These are phyloP conservation scores for Candolleomyces eurysporus DNA, from an alignment of 768 basidiomycete species.

Conservation along the genomic window DNA sequence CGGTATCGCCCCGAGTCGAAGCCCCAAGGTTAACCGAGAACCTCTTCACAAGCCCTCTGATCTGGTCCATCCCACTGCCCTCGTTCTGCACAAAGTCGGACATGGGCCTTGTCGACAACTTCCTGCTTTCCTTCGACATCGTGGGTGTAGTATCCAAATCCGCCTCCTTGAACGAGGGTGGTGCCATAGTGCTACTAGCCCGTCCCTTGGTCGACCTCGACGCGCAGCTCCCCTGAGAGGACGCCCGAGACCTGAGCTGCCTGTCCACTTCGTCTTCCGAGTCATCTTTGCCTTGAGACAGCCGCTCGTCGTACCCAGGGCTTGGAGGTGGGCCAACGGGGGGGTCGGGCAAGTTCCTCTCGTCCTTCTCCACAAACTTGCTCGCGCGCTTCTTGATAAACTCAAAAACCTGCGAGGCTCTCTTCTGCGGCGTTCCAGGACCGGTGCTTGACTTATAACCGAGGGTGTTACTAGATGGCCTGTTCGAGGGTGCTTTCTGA, in stretches of 20 bases:
- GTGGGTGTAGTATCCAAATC: constrained; percentile 11
- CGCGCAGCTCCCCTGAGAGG: constrained; percentile 20
- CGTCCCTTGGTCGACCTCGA: background rate
- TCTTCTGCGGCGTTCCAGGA: constrained; percentile 50
- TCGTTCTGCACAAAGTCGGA: background rate
- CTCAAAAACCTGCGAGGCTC: constrained; percentile 74
- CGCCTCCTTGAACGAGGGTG: constrained; percentile 9
- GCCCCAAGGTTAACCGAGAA: background rate
- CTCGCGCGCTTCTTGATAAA: constrained; percentile 57
- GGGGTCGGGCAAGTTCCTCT: constrained; percentile 35
- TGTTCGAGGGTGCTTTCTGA: background rate
- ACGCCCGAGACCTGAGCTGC: constrained; percentile 23
- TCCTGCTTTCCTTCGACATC: background rate
- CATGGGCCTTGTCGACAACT: background rate
- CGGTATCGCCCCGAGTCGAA: background rate
- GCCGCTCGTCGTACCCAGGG: constrained; percentile 13
- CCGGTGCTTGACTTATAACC: constrained; percentile 33
- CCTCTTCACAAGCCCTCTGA: background rate
- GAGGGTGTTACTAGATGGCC: constrained; percentile 15
- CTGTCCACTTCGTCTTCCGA: background rate
- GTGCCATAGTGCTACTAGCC: no score
- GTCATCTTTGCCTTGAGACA: background rate
- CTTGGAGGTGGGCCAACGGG: constrained; percentile 21
- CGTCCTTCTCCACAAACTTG: constrained; percentile 28
- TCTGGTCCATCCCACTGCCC: background rate